These are phyloP conservation scores for Colletotrichum magnum DNA, from an alignment of 2,329 filamentous ascomycete species.

Conservation along the genomic window DNA sequence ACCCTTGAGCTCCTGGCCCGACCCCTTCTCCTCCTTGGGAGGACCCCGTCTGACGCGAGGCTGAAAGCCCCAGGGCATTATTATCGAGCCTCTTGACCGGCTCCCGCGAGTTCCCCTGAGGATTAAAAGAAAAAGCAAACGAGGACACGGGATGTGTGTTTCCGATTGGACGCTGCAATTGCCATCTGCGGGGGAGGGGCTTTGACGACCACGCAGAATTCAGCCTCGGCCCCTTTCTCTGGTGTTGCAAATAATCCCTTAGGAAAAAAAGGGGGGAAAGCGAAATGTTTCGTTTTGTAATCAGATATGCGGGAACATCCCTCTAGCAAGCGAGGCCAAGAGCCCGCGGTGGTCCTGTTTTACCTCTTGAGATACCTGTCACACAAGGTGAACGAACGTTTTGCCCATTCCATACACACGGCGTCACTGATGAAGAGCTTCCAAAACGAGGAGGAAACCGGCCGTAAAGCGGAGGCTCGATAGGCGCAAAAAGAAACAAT, in stretches of 20 bases:
- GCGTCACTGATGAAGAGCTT: not conserved
- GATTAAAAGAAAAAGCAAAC: not conserved
- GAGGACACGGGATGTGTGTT: not conserved
- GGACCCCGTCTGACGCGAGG: slow-evolving; percentile 26
- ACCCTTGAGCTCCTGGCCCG: slow-evolving; percentile 25
- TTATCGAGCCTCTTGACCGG: not conserved
- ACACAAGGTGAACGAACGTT: not conserved
- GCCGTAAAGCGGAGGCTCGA: not conserved
- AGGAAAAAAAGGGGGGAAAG: not conserved
- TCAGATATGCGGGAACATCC: slow-evolving; percentile 26
- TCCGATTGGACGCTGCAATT: slow-evolving; percentile 17
- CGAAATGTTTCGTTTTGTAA: slow-evolving; percentile 18
- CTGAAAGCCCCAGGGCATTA: not conserved
- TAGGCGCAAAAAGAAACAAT: not conserved
- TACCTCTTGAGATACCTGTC: not conserved
- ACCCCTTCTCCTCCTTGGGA: not conserved
- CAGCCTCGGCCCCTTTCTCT: slow-evolving; percentile 12
- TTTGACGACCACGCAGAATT: not conserved
- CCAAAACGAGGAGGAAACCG: not conserved
- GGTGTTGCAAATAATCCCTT: slow-evolving; percentile 10
- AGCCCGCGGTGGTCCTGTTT: not conserved
- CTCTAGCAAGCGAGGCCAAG: slow-evolving; percentile 4
- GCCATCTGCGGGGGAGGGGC: not conserved
- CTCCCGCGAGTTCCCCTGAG: not conserved
- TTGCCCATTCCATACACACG: not conserved